Conservation (phyloP, 495 filamentous ascomycete genomes). For the Hyaloscypha bicolor region DNA sequence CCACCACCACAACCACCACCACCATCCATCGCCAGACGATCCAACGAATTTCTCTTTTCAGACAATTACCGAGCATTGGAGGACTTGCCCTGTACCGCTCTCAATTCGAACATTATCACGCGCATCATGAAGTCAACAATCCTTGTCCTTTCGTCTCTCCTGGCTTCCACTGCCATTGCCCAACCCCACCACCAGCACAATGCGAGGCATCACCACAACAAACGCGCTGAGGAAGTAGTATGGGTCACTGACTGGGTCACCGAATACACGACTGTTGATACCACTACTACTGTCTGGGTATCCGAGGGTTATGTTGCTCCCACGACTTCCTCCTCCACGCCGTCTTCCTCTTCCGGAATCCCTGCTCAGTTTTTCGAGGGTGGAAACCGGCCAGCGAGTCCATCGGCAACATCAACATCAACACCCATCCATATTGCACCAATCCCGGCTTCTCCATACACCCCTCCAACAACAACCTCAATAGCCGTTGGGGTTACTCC, state of each 20-base stretch:
- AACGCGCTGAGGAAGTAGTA: slow-evolving; percentile 35
- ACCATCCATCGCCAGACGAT: slow-evolving; percentile 6
- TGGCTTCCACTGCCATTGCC: slow-evolving; percentile 42
- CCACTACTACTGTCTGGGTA: slow-evolving; percentile 41
- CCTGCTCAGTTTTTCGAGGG: slow-evolving; percentile 48
- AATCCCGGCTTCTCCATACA: slow-evolving; percentile 25
- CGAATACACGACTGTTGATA: slow-evolving; percentile 41
- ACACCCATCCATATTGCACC: slow-evolving; percentile 24
- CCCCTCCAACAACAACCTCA: slow-evolving; percentile 11
- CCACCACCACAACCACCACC: too few species aligned
- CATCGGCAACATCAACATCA: not conserved
- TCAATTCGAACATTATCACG: slow-evolving; percentile 18
- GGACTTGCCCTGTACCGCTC: not conserved
- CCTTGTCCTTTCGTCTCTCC: slow-evolving; percentile 44
- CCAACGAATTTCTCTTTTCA: slow-evolving; percentile 5
- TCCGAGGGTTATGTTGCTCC: slow-evolving; percentile 27
- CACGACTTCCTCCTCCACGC: slow-evolving; percentile 33
- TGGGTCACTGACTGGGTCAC: slow-evolving; percentile 46
- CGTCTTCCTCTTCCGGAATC: slow-evolving; percentile 24
- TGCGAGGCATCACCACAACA: slow-evolving; percentile 38
- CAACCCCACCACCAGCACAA: slow-evolving; percentile 49
- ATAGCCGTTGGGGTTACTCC: slow-evolving; percentile 9
- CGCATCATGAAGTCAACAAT: slow-evolving; percentile 50
- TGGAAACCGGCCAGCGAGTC: not conserved
- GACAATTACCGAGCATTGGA: not conserved